Evolutionary conservation across 495 filamentous ascomycete genomes (phyloP), one percentile per base, ranked within the genome.

Genomic region (Copromyces sp.): DNA sequence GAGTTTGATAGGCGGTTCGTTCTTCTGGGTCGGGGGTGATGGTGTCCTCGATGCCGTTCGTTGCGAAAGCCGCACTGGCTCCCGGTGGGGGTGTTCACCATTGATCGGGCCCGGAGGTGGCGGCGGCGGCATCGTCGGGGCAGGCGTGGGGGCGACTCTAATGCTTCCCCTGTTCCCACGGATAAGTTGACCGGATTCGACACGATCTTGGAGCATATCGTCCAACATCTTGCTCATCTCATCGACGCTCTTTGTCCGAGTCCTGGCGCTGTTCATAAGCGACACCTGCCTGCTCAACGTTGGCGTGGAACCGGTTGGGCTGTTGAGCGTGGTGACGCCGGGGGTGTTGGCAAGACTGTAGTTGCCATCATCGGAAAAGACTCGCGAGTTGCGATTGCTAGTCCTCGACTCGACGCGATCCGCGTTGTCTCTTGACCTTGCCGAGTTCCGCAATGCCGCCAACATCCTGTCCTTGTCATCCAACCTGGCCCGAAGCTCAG

Each of bases 401-500:
- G 79, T 74, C 40, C 83, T 81, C 68, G 79, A 80, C 9, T 86
- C 85, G 68, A 84, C 80, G 37, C 81, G 79, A 39, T 86, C 93
- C n/a, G 95, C 94, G 24, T 90, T 86, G 68, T 98, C 95, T 39
- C 95, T 87, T 73, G 97, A 95, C 42, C 94, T 87, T 20, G 94
- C 89, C 9, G 94, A 93, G 69, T 87, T 94, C n/a, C 94, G 90
- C 61, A 98, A 85, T 1, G 95, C 95, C 17, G 90, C 83, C 38
- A 98, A 85, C 96, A 98, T 99, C 17, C 90, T 89, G 78, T 97
- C 94, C 78, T 98, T 98, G 82, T 99, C 96, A 75, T 98, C 95
- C 3, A 99, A 87, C 72, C 93, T 90, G 32, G 94, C 91, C 16
- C 94, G 88, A 39, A 99, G 88, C 76, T 97, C 94, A 39, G 91